These are phyloP conservation scores for Eucalyptus erythrocorys DNA, from an alignment of 345 rosid genomes.

Conservation along the genomic window DNA sequence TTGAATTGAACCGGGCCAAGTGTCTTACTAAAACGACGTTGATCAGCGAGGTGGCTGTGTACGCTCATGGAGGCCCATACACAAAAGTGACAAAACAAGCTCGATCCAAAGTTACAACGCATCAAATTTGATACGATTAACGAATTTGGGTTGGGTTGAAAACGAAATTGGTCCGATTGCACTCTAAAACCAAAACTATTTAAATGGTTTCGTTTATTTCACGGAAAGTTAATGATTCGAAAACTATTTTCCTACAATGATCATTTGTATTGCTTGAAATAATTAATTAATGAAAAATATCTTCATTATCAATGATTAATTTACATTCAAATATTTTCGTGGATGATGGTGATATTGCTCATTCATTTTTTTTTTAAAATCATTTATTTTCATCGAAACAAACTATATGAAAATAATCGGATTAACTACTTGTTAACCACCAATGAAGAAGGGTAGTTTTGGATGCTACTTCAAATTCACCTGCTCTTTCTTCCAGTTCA, in stretches of 20 bases:
- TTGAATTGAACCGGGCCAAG: background rate
- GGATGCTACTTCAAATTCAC: background rate
- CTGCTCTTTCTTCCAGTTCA: background rate
- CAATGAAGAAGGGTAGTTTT: background rate
- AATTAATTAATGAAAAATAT: background rate
- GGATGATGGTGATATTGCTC: background rate
- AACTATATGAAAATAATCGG: background rate
- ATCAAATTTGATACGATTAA: background rate
- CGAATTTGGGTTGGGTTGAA: background rate
- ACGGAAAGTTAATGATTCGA: accelerated
- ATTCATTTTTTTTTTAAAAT: background rate
- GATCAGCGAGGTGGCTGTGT: background rate
- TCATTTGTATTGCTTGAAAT: accelerated
- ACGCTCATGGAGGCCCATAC: background rate
- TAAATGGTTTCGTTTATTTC: background rate
- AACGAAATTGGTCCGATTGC: background rate
- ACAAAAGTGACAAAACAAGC: background rate
- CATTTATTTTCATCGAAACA: background rate
- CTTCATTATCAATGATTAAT: background rate
- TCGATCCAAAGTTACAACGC: background rate
- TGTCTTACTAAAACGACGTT: background rate
- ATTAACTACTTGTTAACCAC: background rate
- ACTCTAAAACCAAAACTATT: background rate
- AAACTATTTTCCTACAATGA: background rate
- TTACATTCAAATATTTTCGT: background rate